Base-by-base conservation (phyloP, 1,284 basidiomycete genomes). In the Ceratorhiza oryzae-sativae region DNA sequence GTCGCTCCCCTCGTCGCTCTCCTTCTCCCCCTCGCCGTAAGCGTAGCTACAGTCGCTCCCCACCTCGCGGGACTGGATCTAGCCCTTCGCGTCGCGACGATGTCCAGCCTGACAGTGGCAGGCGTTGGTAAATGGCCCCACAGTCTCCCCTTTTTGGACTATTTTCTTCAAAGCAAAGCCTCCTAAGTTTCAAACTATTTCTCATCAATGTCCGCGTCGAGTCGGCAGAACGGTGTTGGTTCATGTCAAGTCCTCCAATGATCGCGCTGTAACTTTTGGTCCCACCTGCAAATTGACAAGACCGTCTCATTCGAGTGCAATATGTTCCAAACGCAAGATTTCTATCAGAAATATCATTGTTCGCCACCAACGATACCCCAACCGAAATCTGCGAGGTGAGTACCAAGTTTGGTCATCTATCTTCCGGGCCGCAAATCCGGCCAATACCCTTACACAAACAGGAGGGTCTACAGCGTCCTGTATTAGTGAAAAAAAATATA, bases 1-100 rank as follows among this genome's bases (percentile, higher is more conserved):
- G 89, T 76, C 85, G 85, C 30, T 56, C 51, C 23, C 65, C 60
- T 23, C 3, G 78, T 15, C 70, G 71, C 39, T 34, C 53, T 2
- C 55, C 60, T 46, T 67, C 73, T 25, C 73, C 72, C 2, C 88
- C 71, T 32, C 63, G 73, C 32, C 72, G 91, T 68, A 84, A 86
- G 78, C 76, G 75, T 45, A 92, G 90, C 81, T 90, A 91, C 77
- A 92, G 90, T 71, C 85, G 89, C 77, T 91, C 89, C 80, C 91
- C 91, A 42, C 89, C 90, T 71, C 83, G 90, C 30, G 75, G 73
- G 77, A 90, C 72, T 58, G 72, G 72, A 39, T 73, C 72, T 15
- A 71, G 70, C 58, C 70, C 70, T 34, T 34, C 65, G 13, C 65
- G 49, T 41, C 62, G 62, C 15, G 62, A 58, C 13, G 65, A 68